Base-by-base conservation (phyloP, 2,329 filamentous ascomycete genomes). In the Byssoonygena ceratinophila region DNA sequence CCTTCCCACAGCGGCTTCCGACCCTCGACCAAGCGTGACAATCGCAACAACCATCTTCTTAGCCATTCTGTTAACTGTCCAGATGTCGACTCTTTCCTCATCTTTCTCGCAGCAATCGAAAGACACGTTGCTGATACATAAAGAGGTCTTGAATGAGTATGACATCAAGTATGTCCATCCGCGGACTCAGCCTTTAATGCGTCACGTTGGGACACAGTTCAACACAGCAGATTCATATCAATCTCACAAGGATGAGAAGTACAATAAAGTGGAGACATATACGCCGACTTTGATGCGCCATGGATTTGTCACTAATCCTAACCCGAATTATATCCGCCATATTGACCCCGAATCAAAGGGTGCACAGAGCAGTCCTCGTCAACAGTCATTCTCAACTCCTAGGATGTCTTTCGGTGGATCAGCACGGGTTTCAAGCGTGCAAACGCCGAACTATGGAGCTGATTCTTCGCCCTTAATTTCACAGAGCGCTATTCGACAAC, bases 131-230 rank as follows among this genome's bases (percentile, higher is more conserved):
- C 77, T 96, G 44, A 85, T 98, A 54, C 88, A 94, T 60, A 88
- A 85, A 60, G 87, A 97, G 68, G 91, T 97, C 4, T 77, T 97
- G 70, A 84, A 89, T 65, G 92, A 98, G 70, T 98, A 98, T 65
- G 88, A 97, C 65, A 87, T 82, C 60, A 98, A 98, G 71, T 96
- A 85, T 63, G 92, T 98, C 0, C 88, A 94, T 63, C 92, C 92
- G 1, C 79, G 83, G 9, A 79, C 94, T n/a, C 86, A 94, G 60
- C 86, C 85, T 6, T 75, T 85, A 4, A 86, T 94, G 58, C 75
- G 83, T 58, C 80, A 85, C 62, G 88, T 91, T 1, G 85, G 81
- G 4, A 92, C 85, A 0, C 91, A 97, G 66, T 83, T 84, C 54
- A 81, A 80, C 0, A 65, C 69, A 57, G 66, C 61, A 57, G 66